Evolutionary conservation across 2,329 filamentous ascomycete species (phyloP), one percentile per base, ranked within the genome.

Genomic region (Xylaria sp.): DNA sequence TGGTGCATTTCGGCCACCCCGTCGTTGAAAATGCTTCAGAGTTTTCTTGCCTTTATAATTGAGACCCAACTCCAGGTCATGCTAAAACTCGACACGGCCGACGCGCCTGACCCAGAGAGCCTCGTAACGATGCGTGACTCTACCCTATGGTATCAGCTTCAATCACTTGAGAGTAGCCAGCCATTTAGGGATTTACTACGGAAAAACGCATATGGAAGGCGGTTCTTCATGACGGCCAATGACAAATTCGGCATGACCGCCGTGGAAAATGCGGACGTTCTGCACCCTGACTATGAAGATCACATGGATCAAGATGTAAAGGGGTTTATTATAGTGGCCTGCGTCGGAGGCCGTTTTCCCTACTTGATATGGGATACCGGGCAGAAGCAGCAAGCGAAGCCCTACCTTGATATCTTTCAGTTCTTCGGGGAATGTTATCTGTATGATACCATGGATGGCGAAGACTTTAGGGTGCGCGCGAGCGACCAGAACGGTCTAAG

Each of bases 221-320:
- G 33, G 9, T 28, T 51, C 20, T 61, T 51, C 17, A 15, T 4
- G 9, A 53, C 48, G 23, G 4, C 3, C 2, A 5, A 3, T 4
- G 46, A 36, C 1, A 44, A 3, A n/a, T 42, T 53, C 2, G 59
- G 59, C 48, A 62, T 62, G 59, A 53, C 36, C 7, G 26, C 59
- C 10, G 46, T 61, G 20, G 13, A 28, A 17, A 33, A 53, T 20
- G 33, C 26, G 7, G 2, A 3, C 28, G 5, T 2, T 3, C 6
- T n/a, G n/a, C 26, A n/a, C 7, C 13, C 26, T 53, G 3, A 2
- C 10, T n/a, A 9, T 10, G 26, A n/a, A 11, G 15, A 7, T 10
- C 1, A 42, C 5, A 6, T n/a, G 3, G 15, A 42, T 9, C 40
- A 42, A 42, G n/a, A 7, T 7, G 0, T 20, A 46, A 5, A 46